Evolutionary conservation across 768 basidiomycete genomes (phyloP).

Genomic region (Cyclocybe aegerita): DNA sequence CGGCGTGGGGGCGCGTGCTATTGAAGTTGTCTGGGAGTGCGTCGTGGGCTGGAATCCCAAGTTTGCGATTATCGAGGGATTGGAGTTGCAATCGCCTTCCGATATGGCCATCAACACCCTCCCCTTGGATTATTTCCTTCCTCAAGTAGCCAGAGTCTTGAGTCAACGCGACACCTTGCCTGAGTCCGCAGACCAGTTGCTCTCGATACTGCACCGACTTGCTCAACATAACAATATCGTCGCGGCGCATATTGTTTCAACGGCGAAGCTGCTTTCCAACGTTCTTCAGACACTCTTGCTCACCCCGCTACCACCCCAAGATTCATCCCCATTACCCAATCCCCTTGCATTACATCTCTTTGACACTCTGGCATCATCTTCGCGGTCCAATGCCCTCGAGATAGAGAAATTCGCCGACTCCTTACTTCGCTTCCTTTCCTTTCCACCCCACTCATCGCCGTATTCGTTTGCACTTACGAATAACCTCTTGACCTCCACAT

Average conservation of each 20-base stretch:
- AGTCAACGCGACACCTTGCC: constrained; percentile 41
- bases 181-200: constrained; percentile 53
- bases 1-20: constrained; percentile 62
- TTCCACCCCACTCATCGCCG: constrained; percentile 45
- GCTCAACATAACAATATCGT: constrained; percentile 55
- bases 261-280: constrained; percentile 49
- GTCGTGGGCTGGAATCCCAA: constrained; percentile 64
- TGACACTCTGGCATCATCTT: constrained; percentile 55
- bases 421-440: constrained; percentile 69
- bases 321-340: constrained; percentile 35
- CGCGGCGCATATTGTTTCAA: constrained; percentile 50
- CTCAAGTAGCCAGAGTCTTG: constrained; percentile 44
- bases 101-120: constrained; percentile 32
- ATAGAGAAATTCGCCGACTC: constrained; percentile 60
- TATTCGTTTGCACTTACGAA: constrained; percentile 43
- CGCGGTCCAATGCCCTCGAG: constrained; percentile 63
- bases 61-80: constrained; percentile 33
- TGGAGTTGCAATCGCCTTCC: constrained; percentile 42
- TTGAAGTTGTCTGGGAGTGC: constrained; percentile 75
- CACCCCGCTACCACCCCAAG: constrained; percentile 43
- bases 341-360: constrained; percentile 59
- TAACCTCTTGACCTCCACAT: constrained; percentile 51
- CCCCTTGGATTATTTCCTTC: constrained; percentile 41
- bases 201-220: constrained; percentile 60
- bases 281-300: constrained; percentile 59